Base-by-base conservation (phyloP, 768 basidiomycete genomes). In the Rhizopogon salebrosus region DNA sequence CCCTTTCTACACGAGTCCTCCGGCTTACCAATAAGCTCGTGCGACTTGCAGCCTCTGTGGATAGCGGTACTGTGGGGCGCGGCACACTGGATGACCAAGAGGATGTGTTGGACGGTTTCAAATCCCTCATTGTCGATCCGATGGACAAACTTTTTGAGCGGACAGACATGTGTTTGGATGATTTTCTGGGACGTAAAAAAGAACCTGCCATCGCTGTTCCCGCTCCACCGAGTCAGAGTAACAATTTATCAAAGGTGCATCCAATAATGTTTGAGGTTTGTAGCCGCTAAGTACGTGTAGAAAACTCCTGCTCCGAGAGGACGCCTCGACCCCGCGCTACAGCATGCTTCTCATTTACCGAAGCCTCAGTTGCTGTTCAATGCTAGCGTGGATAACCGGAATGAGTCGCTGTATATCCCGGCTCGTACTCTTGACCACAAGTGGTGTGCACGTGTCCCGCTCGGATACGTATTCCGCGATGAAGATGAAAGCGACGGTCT, bases 301-400 rank as follows among this genome's bases (percentile, higher is more conserved):
- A 74, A 70, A 55, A 48, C 60, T 42, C 65, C 61, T 37, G 56
- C 60, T 5, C 59, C 66, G 2, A 72, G 68, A 42, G 79, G 80
- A 4, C 75, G 75, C 27, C 62, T 82, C 4, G 82, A 84, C 55
- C 77, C 83, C 3, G 77, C 77, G 6, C 66, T 94, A 9, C 82
- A 87, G 53, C 89, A 95, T 63, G 89, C 89, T 5, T 75, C 84
- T 4, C 71, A 85, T 60, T 70, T 97, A 26, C 67, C 77, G 1
- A 97, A 97, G 68, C 94, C 95, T 1, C 95, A 99, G 62, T 65
- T 85, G 1, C 63, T 64, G 11, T 98, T 98, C 73, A 80, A 76
- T 52, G 69, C 71, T 23, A 75, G 75, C 42, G 70, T 72, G 7
- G 76, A 86, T 63, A 92, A 91, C 59, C 72, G 66, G 22, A 76